Conservation (phyloP, 805 yeast species). For the Metschnikowia proteae region DNA sequence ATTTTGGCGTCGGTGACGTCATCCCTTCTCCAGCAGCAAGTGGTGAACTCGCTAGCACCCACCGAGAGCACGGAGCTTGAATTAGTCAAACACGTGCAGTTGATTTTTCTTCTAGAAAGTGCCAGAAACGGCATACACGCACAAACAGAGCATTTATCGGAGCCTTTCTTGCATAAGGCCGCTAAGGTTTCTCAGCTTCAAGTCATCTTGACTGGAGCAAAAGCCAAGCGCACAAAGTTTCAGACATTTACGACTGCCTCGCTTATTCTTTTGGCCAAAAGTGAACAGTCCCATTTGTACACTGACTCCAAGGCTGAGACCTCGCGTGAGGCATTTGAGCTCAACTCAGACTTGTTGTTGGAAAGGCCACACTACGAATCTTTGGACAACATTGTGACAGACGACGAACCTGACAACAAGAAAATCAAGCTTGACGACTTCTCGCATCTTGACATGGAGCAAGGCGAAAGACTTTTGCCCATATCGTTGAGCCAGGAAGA, state of each 20-base stretch:
- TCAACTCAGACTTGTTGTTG: conserved; percentile 73
- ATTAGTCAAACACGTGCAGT: conserved; percentile 35
- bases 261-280: conserved; percentile 70
- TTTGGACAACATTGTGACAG: conserved; percentile 38
- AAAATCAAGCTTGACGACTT: conserved; percentile 40
- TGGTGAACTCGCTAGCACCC: conserved; percentile 27
- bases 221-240: conserved; percentile 81
- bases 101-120: conserved; percentile 58
- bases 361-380: conserved; percentile 73
- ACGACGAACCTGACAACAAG: conserved; percentile 32
- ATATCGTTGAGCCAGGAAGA: conserved; percentile 57
- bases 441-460: conserved; percentile 17
- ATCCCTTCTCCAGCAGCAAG: conserved; percentile 33
- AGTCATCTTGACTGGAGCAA: conserved; percentile 78
- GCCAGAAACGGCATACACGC: conserved; percentile 63
- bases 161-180: conserved; percentile 53
- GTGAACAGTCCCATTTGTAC: conserved; percentile 26
- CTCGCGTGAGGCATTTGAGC: conserved; percentile 53
- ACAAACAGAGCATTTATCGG: conserved; percentile 58
- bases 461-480: conserved; percentile 49
- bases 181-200: conserved; percentile 56
- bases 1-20: conserved; percentile 41
- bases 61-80: conserved; percentile 28
- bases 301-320: conserved; percentile 17
- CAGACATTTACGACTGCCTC: conserved; percentile 72